These are phyloP conservation scores for Globisporangium radiosum DNA, from an alignment of 352 stramenopile species.

Conservation along the genomic window DNA sequence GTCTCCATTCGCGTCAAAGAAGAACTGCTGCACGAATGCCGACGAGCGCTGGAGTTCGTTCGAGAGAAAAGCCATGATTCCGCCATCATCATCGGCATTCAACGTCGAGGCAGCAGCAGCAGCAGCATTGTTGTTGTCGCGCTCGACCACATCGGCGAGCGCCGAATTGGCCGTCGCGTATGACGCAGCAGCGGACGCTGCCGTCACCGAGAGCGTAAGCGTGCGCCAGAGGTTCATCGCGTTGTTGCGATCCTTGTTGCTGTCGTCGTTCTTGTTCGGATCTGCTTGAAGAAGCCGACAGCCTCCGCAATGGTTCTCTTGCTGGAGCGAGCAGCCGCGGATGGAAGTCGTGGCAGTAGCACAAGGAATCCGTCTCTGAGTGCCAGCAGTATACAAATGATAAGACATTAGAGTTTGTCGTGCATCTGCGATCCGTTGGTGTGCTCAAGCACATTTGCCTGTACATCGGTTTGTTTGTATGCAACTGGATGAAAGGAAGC, in stretches of 20 bases:
- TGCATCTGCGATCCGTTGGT: neutral
- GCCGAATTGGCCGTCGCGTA: too few species aligned
- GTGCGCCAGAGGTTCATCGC: constrained; percentile 74
- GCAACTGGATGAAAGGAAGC: neutral
- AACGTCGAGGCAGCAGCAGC: neutral
- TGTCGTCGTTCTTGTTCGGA: neutral
- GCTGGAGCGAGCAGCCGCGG: neutral
- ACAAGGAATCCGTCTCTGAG: too few species aligned
- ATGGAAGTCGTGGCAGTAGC: neutral
- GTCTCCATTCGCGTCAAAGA: constrained; percentile 2
- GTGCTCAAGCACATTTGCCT: too few species aligned
- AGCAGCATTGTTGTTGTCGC: too few species aligned
- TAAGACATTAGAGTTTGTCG: constrained; percentile 1
- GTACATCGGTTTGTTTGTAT: neutral
- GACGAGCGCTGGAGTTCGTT: constrained; percentile 7
- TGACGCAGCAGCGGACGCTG: neutral
- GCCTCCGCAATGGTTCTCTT: neutral
- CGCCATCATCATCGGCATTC: constrained; percentile 1
- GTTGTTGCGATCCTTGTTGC: neutral
- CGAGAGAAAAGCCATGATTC: constrained; percentile 10
- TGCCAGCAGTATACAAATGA: neutral
- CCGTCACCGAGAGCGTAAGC: constrained; percentile 31
- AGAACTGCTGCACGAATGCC: constrained; percentile 12
- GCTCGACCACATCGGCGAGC: too few species aligned
- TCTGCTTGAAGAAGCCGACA: neutral